These are phyloP conservation scores for Senecio squalidus DNA, from an alignment of 140 eudicot species.

Conservation along the genomic window DNA sequence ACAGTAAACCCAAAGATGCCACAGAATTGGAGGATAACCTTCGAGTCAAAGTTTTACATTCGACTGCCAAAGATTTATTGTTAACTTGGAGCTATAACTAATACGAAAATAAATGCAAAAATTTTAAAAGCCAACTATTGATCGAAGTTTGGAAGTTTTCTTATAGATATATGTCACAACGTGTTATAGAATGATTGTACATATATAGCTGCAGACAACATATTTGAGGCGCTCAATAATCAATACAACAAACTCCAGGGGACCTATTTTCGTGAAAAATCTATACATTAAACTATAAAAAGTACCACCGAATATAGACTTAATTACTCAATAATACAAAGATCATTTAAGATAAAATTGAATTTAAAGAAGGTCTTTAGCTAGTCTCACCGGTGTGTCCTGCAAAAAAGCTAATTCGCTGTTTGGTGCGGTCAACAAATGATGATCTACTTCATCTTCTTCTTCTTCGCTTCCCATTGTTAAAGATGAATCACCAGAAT, in stretches of 20 bases:
- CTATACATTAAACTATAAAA: conserved; percentile 28
- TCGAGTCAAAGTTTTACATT: too few species aligned
- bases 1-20: too few species aligned
- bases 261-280: conserved; percentile 18
- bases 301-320: conserved; percentile 1
- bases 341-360: not conserved
- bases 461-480: conserved; percentile 64
- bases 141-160: not conserved
- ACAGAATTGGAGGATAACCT: too few species aligned
- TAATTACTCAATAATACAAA: not conserved
- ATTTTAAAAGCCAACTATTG: not conserved
- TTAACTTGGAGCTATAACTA: too few species aligned
- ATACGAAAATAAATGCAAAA: conserved; percentile 6
- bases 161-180: not conserved
- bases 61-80: too few species aligned
- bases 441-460: conserved; percentile 75
- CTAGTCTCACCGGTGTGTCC: conserved; percentile 75
- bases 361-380: conserved; percentile 53
- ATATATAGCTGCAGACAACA: conserved; percentile 6
- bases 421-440: conserved; percentile 44
- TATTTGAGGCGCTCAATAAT: conserved; percentile 10
- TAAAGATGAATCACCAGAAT: conserved; percentile 51
- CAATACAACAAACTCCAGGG: conserved; percentile 5
- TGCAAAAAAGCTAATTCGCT: conserved; percentile 71
- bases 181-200: conserved; percentile 12